Base-by-base conservation (phyloP, 345 rosid species). In the Balakata baccata region DNA sequence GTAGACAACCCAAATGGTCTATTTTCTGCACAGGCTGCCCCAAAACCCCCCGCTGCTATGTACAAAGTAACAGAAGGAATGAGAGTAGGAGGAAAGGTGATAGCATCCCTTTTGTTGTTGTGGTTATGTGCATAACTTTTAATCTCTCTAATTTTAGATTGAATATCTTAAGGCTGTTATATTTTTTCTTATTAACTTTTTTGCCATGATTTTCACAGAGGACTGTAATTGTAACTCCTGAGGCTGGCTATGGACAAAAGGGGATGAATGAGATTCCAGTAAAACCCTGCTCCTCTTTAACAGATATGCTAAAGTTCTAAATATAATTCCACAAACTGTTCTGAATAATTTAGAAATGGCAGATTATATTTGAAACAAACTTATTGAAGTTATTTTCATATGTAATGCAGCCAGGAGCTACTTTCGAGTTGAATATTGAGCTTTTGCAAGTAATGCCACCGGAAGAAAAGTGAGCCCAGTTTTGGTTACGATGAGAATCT, bases 181-280 rank as follows among this genome's bases (percentile, higher is more conserved):
- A n/a, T 29, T 29, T 29, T 29, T 29, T 29, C 34, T 29, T 43
- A 43, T 5, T 5, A 43, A 43, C 8, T 5, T 43, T 10, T 43
- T 9, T 6, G 47, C 47, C 47, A 43, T 43, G 5, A 29, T 34
- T 67, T 14, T 69, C 85, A 75, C 85, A 94, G 98, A 90, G 98
- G 85, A 88, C 88, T 11, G 96, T 90, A 22, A 90, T 90, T 64
- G 93, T 94, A 77, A 80, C 97, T 78, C 96, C 97, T 8, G 96
- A 89, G 81, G 86, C 84, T 54, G 96, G 96, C 59, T 94, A 92
- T 77, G 94, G 96, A 49, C 65, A 86, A 69, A 92, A 58, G 81
- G 97, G 97, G 83, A 87, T 92, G 97, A 88, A 89, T 53, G 97
- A 94, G 85, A 94, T 94, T 74, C 97, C 95, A 72, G 94, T 94